Base-by-base conservation (phyloP, 164 flowering plant genomes). In the Umbilicus rupestris region DNA sequence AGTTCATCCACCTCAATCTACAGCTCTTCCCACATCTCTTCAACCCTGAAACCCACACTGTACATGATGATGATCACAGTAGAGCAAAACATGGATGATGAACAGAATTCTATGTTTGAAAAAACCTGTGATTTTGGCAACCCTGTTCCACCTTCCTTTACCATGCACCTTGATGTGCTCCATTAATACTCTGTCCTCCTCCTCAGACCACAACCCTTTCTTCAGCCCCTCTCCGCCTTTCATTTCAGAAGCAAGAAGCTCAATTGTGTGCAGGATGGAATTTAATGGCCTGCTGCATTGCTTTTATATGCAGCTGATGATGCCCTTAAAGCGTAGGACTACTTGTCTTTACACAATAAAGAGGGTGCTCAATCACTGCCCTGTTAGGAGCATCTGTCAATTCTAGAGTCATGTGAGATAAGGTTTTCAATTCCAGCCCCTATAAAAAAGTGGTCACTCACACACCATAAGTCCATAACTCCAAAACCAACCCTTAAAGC, bases 81-180 rank as follows among this genome's bases (percentile, higher is more conserved):
- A 3, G 31, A 45, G 15, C n/a, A 14, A 16, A 31, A n/a, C 55
- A 49, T 0, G 5, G 46, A 14, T 16, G 35, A 17, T 7, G 24
- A 16, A 49, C 4, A 20, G 19, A 55, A 52, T 6, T 2, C 22
- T 7, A 17, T 20, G 10, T 41, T 29, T 26, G 1, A 0, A 22
- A 16, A 46, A 15, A 81, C 84, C 84, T 52, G 85, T 77, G 8
- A 59, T 10, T 69, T 76, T 77, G 0, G 85, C 52, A 5, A 80
- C 35, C 15, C 76, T 83, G 74, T 73, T 84, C 87, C 87, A 84
- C 63, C 70, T 69, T 63, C 87, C 87, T 71, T 77, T 74, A 2
- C 87, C 87, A 73, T 84, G 81, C n/a, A 70, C 70, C 41, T 47
- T 71, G n/a, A 81, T 55, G 74, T 81, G 76, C 16, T 81, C 85